Evolutionary conservation across 2,329 filamentous ascomycete species (phyloP).

Genomic region (Aspergillus amoenus): DNA sequence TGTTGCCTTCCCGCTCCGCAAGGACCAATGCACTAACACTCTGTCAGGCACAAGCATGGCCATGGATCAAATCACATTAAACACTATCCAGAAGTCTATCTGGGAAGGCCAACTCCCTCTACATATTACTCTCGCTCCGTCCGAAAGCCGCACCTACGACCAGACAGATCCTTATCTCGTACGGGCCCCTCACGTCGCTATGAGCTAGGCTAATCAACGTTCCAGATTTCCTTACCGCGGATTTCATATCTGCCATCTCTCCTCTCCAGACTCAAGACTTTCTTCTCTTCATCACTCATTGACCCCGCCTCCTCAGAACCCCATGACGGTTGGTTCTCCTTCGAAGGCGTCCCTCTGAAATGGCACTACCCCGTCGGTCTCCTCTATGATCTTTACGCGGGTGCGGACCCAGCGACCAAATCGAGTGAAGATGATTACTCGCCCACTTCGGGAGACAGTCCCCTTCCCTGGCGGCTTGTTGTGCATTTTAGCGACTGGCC

Average conservation of each 20-base stretch:
- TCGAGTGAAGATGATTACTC: conserved; percentile 20
- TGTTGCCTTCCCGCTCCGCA: neutral
- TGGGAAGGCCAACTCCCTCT: conserved; percentile 62
- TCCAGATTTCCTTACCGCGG: conserved; percentile 60
- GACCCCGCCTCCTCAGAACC: conserved; percentile 52
- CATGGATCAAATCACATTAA: conserved; percentile 23
- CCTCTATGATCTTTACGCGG: conserved; percentile 68
- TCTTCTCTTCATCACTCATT: conserved; percentile 61
- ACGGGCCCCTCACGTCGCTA: conserved; percentile 10
- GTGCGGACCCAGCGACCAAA: conserved; percentile 47
- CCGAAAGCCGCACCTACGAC: conserved; percentile 62
- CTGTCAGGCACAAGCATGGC: neutral
- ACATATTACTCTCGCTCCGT: conserved; percentile 58
- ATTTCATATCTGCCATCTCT: conserved; percentile 69
- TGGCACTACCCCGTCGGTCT: conserved; percentile 71
- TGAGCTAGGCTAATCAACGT: neutral
- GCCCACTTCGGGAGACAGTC: conserved; percentile 15
- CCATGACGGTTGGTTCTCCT: conserved; percentile 63
- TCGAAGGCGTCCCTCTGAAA: conserved; percentile 67
- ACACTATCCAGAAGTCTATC: conserved; percentile 46
- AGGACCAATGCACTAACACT: neutral
- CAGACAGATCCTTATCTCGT: conserved; percentile 62
- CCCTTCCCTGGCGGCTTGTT: conserved; percentile 62
- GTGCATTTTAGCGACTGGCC: conserved; percentile 62
- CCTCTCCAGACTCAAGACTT: conserved; percentile 60